Evolutionary conservation across 2,329 filamentous ascomycete species (phyloP).

Genomic region (Fusarium lyarnte): DNA sequence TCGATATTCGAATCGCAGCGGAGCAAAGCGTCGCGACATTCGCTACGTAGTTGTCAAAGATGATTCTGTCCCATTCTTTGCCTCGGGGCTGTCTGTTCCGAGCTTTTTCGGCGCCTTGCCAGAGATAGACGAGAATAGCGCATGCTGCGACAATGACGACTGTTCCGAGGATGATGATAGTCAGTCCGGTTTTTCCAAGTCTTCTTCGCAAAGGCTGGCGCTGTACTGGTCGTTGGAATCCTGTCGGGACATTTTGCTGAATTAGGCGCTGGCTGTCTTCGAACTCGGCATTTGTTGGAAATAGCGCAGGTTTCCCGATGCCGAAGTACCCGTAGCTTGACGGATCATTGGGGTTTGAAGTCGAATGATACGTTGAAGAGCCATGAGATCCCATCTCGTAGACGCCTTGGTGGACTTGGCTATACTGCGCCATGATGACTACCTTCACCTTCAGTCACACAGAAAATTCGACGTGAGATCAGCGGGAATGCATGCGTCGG

Average conservation of each 20-base stretch:
- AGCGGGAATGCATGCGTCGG: accelerated
- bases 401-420: neutral
- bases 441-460: neutral
- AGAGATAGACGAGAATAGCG: conserved; percentile 11
- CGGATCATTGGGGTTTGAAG: accelerated
- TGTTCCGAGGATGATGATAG: neutral
- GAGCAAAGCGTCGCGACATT: conserved; percentile 13
- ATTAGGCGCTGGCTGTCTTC: neutral
- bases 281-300: neutral
- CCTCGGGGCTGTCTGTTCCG: neutral
- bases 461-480: accelerated
- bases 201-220: neutral
- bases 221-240: neutral
- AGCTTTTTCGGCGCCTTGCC: neutral
- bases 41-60: neutral
- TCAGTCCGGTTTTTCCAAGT: neutral
- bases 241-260: neutral
- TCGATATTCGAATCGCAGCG: neutral
- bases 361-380: neutral
- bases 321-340: neutral
- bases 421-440: neutral
- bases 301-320: accelerated
- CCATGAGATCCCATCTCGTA: neutral
- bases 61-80: conserved; percentile 2
- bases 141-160: neutral